These are phyloP conservation scores for Psilocybe sp. DNA, from an alignment of 768 basidiomycete species.

Conservation along the genomic window DNA sequence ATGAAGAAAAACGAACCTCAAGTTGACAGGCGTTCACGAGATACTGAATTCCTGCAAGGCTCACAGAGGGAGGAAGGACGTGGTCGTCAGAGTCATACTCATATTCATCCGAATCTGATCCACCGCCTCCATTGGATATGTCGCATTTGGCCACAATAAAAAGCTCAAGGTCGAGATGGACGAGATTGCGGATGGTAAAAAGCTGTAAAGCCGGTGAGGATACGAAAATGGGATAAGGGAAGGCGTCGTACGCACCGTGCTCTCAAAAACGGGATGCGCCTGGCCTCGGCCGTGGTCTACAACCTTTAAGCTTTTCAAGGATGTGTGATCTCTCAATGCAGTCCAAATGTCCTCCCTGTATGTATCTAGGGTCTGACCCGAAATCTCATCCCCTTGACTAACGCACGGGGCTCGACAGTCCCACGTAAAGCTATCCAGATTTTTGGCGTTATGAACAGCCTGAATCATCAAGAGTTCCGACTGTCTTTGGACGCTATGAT, in stretches of 20 bases:
- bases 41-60: slow-evolving; percentile 10
- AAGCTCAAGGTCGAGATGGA: slow-evolving; percentile 12
- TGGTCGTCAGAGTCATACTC: slow-evolving; percentile 5
- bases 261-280: slow-evolving; percentile 12
- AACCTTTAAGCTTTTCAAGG: slow-evolving; percentile 11
- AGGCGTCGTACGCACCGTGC: slow-evolving; percentile 10
- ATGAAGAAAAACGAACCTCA: slow-evolving; percentile 6
- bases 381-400: slow-evolving; percentile 14
- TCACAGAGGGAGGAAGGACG: slow-evolving; percentile 9
- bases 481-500: neutral
- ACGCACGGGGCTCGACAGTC: slow-evolving; percentile 14
- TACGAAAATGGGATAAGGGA: neutral
- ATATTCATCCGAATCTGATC: slow-evolving; percentile 1
- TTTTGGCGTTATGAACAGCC: slow-evolving; percentile 13
- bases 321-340: slow-evolving; percentile 12
- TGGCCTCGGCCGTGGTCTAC: slow-evolving; percentile 14
- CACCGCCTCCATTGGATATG: too few relatives aligned
- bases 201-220: slow-evolving; percentile 5
- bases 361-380: neutral
- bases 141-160: slow-evolving; percentile 5
- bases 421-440: slow-evolving; percentile 17
- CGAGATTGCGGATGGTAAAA: slow-evolving; percentile 14
- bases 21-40: slow-evolving; percentile 12
- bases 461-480: slow-evolving; percentile 12
- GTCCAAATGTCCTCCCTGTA: slow-evolving; percentile 19